phyloP scores from a whole-genome alignment of 179 eudicot species.

The Silene noctiflora region DNA sequence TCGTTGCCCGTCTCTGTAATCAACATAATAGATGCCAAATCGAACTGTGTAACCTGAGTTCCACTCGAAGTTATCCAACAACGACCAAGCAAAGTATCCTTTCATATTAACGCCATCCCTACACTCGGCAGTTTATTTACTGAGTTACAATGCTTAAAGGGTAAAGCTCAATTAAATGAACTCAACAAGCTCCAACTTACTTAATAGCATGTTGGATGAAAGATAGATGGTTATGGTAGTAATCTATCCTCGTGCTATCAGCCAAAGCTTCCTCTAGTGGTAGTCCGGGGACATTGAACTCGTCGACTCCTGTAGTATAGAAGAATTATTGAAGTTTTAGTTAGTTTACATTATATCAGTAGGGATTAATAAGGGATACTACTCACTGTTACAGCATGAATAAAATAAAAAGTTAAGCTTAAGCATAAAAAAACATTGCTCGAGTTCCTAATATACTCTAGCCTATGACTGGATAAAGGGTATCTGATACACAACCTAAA shows the following conservation, averaged over 20 bases:
- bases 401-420: no score
- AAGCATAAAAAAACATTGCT: no score
- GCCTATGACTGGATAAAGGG: no score
- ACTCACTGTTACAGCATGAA: no score
- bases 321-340: background rate
- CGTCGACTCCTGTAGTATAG: slow-evolving; percentile 22
- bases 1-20: slow-evolving; percentile 20
- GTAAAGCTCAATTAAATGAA: background rate
- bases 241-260: slow-evolving; percentile 25
- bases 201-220: slow-evolving; percentile 22
- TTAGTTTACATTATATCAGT: background rate
- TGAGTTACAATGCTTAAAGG: background rate
- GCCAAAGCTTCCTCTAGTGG: slow-evolving; percentile 24
- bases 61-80: slow-evolving; percentile 36
- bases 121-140: background rate
- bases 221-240: slow-evolving; percentile 27
- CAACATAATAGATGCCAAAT: slow-evolving; percentile 27
- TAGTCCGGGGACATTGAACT: slow-evolving; percentile 19
- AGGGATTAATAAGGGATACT: no score
- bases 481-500: no score
- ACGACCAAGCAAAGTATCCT: slow-evolving; percentile 34
- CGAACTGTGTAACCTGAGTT: slow-evolving; percentile 22
- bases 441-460: no score
- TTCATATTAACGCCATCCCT: slow-evolving; percentile 28
- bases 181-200: slow-evolving; percentile 9